phyloP scores from a whole-genome alignment of 805 yeast genomes.

The Candida wancherniae region DNA sequence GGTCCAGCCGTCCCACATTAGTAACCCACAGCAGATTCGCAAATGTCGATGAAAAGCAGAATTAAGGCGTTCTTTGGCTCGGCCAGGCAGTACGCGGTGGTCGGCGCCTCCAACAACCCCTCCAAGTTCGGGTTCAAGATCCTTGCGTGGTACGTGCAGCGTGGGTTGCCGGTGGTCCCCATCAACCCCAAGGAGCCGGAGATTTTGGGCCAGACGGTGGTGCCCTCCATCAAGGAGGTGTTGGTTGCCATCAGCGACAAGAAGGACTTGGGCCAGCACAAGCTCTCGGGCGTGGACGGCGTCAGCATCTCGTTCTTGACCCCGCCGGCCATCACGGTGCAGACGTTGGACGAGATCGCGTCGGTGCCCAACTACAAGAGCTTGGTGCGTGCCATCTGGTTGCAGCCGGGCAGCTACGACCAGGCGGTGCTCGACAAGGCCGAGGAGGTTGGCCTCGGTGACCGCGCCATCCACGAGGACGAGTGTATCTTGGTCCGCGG shows the following conservation, averaged over 20 bases:
- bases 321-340: constrained; percentile 57
- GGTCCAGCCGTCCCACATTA: too few species aligned
- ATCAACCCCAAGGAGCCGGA: constrained; percentile 53
- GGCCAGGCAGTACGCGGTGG: constrained; percentile 53
- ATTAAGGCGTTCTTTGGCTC: constrained; percentile 48
- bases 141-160: constrained; percentile 59
- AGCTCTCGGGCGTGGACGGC: constrained; percentile 35
- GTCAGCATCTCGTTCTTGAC: constrained; percentile 66
- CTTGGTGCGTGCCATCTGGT: constrained; percentile 61
- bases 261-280: constrained; percentile 20
- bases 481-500: constrained; percentile 74
- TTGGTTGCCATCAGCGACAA: constrained; percentile 18
- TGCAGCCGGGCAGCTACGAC: constrained; percentile 79
- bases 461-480: constrained; percentile 41
- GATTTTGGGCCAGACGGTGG: constrained; percentile 44
- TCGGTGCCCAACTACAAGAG: constrained; percentile 36
- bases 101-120: constrained; percentile 67
- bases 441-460: constrained; percentile 28
- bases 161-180: constrained; percentile 56
- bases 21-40: too few species aligned
- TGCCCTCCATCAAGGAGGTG: constrained; percentile 26
- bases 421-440: constrained; percentile 42
- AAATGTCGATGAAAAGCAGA: constrained; percentile 35
- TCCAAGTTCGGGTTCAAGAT: constrained; percentile 68
- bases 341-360: constrained; percentile 32